phyloP scores from a whole-genome alignment of 2,329 filamentous ascomycete species.

The Alternaria angustiovoidea region DNA sequence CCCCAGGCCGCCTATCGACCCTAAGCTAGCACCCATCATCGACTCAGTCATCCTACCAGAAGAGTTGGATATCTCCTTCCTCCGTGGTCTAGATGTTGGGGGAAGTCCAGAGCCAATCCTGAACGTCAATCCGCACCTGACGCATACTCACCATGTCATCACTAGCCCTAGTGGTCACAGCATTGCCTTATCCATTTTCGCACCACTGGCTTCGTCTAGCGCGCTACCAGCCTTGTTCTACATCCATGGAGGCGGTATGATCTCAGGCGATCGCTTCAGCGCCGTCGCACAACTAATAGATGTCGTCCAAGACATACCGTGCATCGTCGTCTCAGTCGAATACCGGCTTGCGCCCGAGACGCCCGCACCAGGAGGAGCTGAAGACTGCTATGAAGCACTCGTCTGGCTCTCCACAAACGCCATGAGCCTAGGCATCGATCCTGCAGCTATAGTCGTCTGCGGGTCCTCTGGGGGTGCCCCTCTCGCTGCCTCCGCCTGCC shows the following conservation, averaged over 20 bases:
- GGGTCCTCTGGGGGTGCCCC: constrained; percentile 21
- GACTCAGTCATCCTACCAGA: constrained; percentile 15
- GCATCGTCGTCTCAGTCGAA: constrained; percentile 25
- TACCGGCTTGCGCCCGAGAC: constrained; percentile 27
- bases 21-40: constrained; percentile 11
- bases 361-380: constrained; percentile 18
- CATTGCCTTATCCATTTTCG: constrained; percentile 63
- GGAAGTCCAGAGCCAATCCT: constrained; percentile 57
- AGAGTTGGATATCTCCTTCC: constrained; percentile 18
- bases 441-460: constrained; percentile 22
- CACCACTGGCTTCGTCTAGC: constrained; percentile 59
- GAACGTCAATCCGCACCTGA: constrained; percentile 62
- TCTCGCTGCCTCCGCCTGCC: constrained; percentile 21
- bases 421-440: constrained; percentile 21
- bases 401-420: constrained; percentile 25
- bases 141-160: constrained; percentile 56
- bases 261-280: constrained; percentile 26
- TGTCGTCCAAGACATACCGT: constrained; percentile 20
- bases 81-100: constrained; percentile 13
- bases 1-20: constrained; percentile 13
- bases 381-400: constrained; percentile 26
- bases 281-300: constrained; percentile 19
- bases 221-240: constrained; percentile 76
- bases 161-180: constrained; percentile 59
- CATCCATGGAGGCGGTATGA: constrained; percentile 61